These are phyloP conservation scores for Talaromyces sp. DNA, from an alignment of 2,329 filamentous ascomycete species.

Conservation along the genomic window DNA sequence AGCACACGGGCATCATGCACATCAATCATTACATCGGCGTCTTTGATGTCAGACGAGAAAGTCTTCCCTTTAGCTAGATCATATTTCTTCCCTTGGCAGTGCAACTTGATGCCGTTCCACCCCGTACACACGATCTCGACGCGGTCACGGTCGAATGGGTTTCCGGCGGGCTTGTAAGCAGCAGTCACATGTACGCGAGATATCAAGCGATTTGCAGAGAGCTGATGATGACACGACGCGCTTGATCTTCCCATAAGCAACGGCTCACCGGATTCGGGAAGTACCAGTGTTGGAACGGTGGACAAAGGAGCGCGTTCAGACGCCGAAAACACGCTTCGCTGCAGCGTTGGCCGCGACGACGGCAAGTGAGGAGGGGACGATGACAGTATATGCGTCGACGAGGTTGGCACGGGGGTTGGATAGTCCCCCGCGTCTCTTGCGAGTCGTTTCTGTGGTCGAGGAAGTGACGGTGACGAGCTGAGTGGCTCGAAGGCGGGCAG, in stretches of 20 bases:
- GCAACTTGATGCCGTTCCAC: conserved; percentile 92
- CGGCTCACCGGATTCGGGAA: conserved; percentile 73
- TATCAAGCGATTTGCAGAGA: conserved; percentile 85
- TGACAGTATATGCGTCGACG: conserved; percentile 83
- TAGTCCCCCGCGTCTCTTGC: conserved; percentile 52
- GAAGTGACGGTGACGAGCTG: conserved; percentile 43
- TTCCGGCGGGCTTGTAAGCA: conserved; percentile 66
- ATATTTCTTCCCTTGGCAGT: conserved; percentile 82
- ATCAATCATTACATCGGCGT: conserved; percentile 87
- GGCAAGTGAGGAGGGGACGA: conserved; percentile 67
- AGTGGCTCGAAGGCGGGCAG: conserved; percentile 46
- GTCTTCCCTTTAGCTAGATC: conserved; percentile 82
- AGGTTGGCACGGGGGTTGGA: conserved; percentile 89
- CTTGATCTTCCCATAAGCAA: conserved; percentile 88
- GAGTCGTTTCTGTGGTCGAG: conserved; percentile 42
- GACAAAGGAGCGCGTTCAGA: conserved; percentile 80
- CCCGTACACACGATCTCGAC: conserved; percentile 87
- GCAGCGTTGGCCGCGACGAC: conserved; percentile 47
- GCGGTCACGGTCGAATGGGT: conserved; percentile 64
- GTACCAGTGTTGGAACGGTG: conserved; percentile 72
- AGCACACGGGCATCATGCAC: conserved; percentile 88
- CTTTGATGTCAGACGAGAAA: conserved; percentile 83
- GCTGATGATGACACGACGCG: conserved; percentile 90
- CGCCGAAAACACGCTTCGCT: conserved; percentile 53
- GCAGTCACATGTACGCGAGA: conserved; percentile 91